Base-by-base conservation (phyloP, 805 yeast species). In the Ogataea trehalophila region DNA sequence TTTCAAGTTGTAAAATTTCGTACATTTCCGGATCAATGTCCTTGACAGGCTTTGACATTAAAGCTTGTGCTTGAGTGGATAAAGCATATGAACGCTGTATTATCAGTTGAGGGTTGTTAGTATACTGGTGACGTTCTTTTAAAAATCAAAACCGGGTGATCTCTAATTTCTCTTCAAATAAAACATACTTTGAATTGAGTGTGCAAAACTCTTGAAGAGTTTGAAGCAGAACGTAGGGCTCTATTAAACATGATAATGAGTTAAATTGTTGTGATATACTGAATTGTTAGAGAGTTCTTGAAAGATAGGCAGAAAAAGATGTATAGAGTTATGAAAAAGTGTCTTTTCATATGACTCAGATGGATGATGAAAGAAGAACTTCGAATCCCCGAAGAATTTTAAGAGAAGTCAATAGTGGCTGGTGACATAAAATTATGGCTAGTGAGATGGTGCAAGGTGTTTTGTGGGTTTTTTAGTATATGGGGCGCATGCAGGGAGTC, bases 1-100 rank as follows among this genome's bases (percentile, higher is more conserved):
- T 85, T 73, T 94, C 99, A 66, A 83, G 85, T 59, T 76, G 72
- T 62, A 86, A 77, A 68, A 86, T 84, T 37, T 73, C 73, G 46
- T 81, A 84, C 68, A 86, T 85, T 65, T 85, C 91, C 37, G 94
- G 94, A 68, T 87, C 95, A 53, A 83, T 79, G 47, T 83, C 88
- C 52, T 63, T 61, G 37, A 79, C 46, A 61, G 73, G 76, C 55
- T 81, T 79, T 47, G 86, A 83, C 46, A 83, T 73, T 50, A 84
- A 66, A 46, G 72, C 71, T 61, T 70, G 73, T 45, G 80, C 77
- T 48, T 74, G 62, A 29, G 76, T 63, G 16, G 80, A 67, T 51
- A 77, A 63, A 48, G 79, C 77, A 69, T 76, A 76, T 16, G 46
- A 44, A 22, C 46, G 42, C 46, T 44, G 20, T 3, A 33, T 20